Conservation (phyloP, 192 early-diverging fungal species). For the Podila verticillata region DNA sequence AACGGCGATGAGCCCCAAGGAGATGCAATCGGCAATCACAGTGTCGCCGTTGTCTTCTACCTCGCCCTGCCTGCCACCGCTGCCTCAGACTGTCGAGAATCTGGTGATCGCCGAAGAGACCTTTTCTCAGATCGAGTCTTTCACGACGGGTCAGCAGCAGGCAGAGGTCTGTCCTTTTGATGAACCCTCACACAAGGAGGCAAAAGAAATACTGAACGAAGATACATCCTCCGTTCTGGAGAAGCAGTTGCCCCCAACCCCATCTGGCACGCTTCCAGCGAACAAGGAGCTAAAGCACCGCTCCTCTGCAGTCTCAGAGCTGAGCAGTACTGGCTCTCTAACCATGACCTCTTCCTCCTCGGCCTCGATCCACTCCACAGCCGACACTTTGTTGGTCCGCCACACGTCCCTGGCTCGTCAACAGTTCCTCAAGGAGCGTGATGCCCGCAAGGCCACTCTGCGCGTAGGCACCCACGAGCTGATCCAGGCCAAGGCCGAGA, state of each 20-base stretch:
- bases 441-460: slow-evolving; percentile 29
- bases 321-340: slow-evolving; percentile 22
- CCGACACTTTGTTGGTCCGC: neutral
- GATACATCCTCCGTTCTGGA: neutral
- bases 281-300: neutral
- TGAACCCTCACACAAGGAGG: too few species aligned
- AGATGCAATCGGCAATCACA: neutral
- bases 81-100: neutral
- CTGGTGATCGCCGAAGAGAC: slow-evolving; percentile 18
- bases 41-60: neutral
- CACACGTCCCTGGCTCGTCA: slow-evolving; percentile 11
- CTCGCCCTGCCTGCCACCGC: neutral
- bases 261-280: neutral
- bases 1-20: neutral
- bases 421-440: slow-evolving; percentile 27
- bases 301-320: slow-evolving; percentile 16
- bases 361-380: slow-evolving; percentile 6
- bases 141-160: neutral
- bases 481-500: slow-evolving; percentile 30
- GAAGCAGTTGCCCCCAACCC: slow-evolving; percentile 7
- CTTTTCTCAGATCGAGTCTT: neutral
- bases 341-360: slow-evolving; percentile 10
- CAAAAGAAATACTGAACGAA: neutral
- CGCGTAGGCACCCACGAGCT: slow-evolving; percentile 13
- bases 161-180: too few species aligned